These are phyloP conservation scores for Bruguiera parviflora DNA, from an alignment of 345 rosid species.

Conservation along the genomic window DNA sequence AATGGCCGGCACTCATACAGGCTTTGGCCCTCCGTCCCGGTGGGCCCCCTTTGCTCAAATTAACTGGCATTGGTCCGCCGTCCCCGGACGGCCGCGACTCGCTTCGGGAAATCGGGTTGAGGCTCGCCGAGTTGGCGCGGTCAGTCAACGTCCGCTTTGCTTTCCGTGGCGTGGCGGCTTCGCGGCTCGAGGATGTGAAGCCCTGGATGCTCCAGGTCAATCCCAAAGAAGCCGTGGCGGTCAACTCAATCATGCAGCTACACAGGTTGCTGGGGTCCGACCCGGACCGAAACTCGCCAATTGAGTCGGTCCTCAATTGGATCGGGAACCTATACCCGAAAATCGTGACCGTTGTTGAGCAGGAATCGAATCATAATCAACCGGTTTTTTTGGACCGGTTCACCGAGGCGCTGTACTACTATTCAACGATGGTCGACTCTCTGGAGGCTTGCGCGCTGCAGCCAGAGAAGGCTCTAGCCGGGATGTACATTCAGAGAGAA, in stretches of 20 bases:
- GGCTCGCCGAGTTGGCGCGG: constrained; percentile 69
- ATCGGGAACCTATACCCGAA: constrained; percentile 61
- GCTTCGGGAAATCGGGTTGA: constrained; percentile 62
- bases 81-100: constrained; percentile 67
- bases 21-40: constrained; percentile 81
- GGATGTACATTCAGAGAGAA: constrained; percentile 63
- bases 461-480: constrained; percentile 66
- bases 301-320: constrained; percentile 52
- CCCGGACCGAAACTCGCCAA: constrained; percentile 30
- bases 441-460: constrained; percentile 53
- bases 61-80: constrained; percentile 83
- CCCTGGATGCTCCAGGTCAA: constrained; percentile 75
- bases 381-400: constrained; percentile 63
- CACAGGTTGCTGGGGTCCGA: constrained; percentile 53
- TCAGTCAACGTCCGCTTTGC: constrained; percentile 64
- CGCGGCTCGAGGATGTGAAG: constrained; percentile 65
- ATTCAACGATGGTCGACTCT: constrained; percentile 86
- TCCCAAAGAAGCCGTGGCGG: constrained; percentile 68
- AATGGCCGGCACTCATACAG: constrained; percentile 93
- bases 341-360: constrained; percentile 71
- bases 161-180: constrained; percentile 63
- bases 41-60: constrained; percentile 73
- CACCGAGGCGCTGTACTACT: constrained; percentile 67
- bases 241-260: constrained; percentile 79
- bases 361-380: constrained; percentile 82